A percentile compares a stretch with the other conserved stretches of the same genome.
phyloP scores from a whole-genome alignment of 176 grass and related monocot species.

The Microstegium vimineum region DNA sequence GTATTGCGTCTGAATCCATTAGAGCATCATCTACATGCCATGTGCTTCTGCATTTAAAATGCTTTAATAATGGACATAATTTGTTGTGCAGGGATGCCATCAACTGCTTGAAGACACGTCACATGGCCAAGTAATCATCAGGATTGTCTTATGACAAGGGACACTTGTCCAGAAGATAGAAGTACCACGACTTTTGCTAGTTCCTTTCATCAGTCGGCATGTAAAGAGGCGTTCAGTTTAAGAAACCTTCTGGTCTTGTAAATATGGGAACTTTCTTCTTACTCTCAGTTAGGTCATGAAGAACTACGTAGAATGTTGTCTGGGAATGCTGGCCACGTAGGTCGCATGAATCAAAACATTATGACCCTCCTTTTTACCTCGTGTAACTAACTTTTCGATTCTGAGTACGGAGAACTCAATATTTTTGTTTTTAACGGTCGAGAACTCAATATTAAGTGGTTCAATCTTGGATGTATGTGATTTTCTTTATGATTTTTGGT shows the following conservation, averaged over 20 bases:
- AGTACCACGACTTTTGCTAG: background rate
- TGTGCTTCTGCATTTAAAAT: background rate
- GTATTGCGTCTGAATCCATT: background rate
- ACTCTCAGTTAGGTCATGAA: background rate
- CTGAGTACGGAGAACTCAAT: background rate
- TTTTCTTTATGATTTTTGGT: no score
- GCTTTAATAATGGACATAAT: background rate
- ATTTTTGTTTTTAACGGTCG: no score
- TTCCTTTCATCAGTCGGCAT: background rate
- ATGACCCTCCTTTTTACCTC: background rate
- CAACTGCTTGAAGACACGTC: background rate
- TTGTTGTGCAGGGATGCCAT: conserved; percentile 1
- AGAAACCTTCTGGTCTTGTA: background rate
- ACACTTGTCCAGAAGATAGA: background rate
- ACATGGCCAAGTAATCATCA: background rate
- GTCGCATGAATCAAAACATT: background rate
- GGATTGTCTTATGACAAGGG: background rate
- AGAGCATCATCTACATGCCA: background rate
- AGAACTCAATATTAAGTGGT: no score
- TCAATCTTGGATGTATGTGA: no score
- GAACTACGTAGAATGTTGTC: background rate
- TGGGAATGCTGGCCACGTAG: background rate
- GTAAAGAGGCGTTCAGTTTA: background rate
- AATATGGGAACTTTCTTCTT: background rate
- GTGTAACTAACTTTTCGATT: background rate